Percentiles rank a stretch among this genome's conserved stretches.
Evolutionary conservation across 2,329 filamentous ascomycete genomes (phyloP).

Genomic region (Cladorrhinum sp.): DNA sequence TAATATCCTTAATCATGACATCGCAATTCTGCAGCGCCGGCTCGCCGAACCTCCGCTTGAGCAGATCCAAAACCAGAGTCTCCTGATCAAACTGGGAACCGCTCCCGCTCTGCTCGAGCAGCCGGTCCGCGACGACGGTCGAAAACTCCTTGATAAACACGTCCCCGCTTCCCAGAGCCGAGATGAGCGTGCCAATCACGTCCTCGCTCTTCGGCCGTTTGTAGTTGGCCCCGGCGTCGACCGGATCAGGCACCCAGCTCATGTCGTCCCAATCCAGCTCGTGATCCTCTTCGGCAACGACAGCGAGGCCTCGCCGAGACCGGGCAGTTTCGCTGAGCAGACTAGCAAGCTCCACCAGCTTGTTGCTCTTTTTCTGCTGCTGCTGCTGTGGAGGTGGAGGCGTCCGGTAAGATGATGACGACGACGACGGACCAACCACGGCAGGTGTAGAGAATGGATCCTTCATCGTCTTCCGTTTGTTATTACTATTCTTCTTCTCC

Average conservation of each 20-base stretch:
- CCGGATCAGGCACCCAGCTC: conserved; percentile 87
- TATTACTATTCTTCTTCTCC: conserved; percentile 25
- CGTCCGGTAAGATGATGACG: background rate
- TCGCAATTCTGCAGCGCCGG: conserved; percentile 85
- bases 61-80: conserved; percentile 75
- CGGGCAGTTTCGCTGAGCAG: conserved; percentile 62
- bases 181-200: conserved; percentile 83
- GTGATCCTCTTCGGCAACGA: conserved; percentile 50
- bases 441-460: conserved; percentile 18
- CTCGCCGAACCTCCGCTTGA: conserved; percentile 88
- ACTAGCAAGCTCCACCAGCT: conserved; percentile 63
- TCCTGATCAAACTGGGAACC: conserved; percentile 68
- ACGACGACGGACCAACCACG: conserved; percentile 1
- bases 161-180: conserved; percentile 83
- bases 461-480: background rate
- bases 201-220: conserved; percentile 85
- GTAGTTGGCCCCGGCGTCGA: conserved; percentile 90
- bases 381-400: background rate
- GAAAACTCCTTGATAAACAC: conserved; percentile 94
- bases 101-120: conserved; percentile 57
- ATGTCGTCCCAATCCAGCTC: conserved; percentile 89
- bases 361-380: conserved; percentile 33
- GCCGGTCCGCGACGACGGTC: conserved; percentile 77
- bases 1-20: conserved; percentile 93
- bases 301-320: conserved; percentile 43